Conservation (phyloP, 345 rosid species). For the Pelargonium nanum region DNA sequence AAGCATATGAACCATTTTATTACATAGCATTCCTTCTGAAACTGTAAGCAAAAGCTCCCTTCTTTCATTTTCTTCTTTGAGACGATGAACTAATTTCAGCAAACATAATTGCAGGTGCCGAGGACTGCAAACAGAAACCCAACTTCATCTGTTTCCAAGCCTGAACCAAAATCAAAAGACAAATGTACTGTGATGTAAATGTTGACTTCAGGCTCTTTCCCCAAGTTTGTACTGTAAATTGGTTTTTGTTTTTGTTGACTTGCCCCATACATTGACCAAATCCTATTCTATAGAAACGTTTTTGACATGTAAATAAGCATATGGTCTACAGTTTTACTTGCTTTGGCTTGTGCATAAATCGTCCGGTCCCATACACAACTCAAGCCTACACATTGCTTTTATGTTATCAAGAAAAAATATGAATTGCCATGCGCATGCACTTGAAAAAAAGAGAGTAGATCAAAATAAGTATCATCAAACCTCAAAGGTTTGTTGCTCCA, state of each 20-base stretch:
- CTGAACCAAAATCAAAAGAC: slow-evolving; percentile 43
- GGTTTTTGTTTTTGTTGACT: slow-evolving; percentile 4
- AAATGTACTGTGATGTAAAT: slow-evolving; percentile 72
- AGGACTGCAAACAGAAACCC: slow-evolving; percentile 45
- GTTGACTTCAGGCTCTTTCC: slow-evolving; percentile 2
- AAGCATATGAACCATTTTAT: neutral
- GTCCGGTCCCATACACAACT: neutral
- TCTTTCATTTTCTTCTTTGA: neutral
- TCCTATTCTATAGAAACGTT: neutral
- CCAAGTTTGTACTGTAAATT: slow-evolving; percentile 31
- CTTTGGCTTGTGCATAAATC: no score
- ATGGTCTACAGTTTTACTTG: no score
- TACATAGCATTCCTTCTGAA: neutral
- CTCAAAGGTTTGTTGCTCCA: no score
- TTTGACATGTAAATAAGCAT: neutral
- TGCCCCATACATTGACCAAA: neutral
- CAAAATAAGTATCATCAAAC: no score
- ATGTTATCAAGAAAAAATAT: neutral
- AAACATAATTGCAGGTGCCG: slow-evolving; percentile 33
- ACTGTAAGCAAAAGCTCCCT: neutral
- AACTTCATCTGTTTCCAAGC: slow-evolving; percentile 37
- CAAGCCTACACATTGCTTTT: slow-evolving; percentile 6
- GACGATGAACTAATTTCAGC: neutral
- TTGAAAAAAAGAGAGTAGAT: no score
- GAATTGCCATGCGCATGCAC: neutral